phyloP scores from a whole-genome alignment of 371 early-diverging fungal species.

The Apophysomyces ossiformis region DNA sequence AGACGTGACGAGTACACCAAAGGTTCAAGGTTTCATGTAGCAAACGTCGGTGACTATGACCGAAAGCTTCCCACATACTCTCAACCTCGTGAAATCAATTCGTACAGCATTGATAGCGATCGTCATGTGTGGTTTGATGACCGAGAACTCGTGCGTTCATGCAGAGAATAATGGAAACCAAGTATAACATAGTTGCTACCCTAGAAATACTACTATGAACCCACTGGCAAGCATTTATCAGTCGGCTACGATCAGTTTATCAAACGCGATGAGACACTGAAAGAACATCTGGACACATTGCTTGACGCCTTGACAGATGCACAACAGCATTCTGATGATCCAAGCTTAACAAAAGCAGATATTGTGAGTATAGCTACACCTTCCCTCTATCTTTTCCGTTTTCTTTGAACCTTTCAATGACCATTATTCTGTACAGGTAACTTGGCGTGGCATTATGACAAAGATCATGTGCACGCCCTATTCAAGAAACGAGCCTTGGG shows the following conservation, averaged over 20 bases:
- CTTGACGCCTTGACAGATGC: constrained; percentile 61
- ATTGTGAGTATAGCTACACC: constrained; percentile 38
- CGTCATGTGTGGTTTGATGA: constrained; percentile 69
- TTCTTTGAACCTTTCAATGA: too few species aligned
- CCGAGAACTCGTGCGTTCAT: constrained; percentile 61
- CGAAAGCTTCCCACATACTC: constrained; percentile 58
- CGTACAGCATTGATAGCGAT: constrained; percentile 75
- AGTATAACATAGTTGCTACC: background rate
- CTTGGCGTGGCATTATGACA: constrained; percentile 87
- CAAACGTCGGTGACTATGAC: constrained; percentile 43
- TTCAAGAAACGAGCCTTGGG: constrained; percentile 75
- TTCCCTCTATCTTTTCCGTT: too few species aligned
- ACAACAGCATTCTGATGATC: constrained; percentile 16
- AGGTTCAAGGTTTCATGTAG: background rate
- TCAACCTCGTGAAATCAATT: constrained; percentile 79
- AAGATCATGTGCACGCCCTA: constrained; percentile 84
- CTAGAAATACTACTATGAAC: constrained; percentile 76
- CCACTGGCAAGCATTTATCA: constrained; percentile 58
- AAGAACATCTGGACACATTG: constrained; percentile 85
- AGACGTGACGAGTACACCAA: background rate
- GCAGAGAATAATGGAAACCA: background rate
- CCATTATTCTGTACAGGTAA: constrained; percentile 29
- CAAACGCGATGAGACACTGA: constrained; percentile 57
- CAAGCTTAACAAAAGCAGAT: constrained; percentile 29
- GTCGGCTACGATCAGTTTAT: constrained; percentile 67